Evolutionary conservation across 2,329 filamentous ascomycete genomes (phyloP), one percentile per base, ranked within the genome.

Genomic region (Sclerotinia nivalis): DNA sequence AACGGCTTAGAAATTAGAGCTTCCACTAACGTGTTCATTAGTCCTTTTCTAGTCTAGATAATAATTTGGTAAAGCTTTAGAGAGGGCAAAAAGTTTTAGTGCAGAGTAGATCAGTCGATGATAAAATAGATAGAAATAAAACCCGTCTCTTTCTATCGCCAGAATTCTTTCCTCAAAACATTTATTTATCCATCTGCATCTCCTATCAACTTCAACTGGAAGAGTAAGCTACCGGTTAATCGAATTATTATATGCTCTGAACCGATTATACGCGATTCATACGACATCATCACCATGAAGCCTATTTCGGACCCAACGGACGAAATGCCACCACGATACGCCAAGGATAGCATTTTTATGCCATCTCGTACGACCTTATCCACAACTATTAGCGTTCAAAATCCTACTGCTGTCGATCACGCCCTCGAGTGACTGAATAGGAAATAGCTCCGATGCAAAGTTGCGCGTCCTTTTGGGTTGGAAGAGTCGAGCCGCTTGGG

Each of bases 401-500:
- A 52, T 43, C 34, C 61, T 65, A 20, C 31, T 13, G n/a, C 9
- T 65, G 61, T 28, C n/a, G 61, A 65, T 65, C 61, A 68, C 37
- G n/a, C 25, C 37, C 66, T 37, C 34, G 18, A 64, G 5, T 9
- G 56, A 49, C 56, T 20, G 25, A 62, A 68, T 45, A 68, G 66
- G 66, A 12, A 50, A 54, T 31, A 68, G 2, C 15, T 31, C 66
- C 66, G 66, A 62, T 54, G 66, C 66, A 68, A 68, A 68, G 49
- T 64, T 62, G 66, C 66, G 66, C 66, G 66, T 43, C 56, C 66
- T 55, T 43, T 25, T 47, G 28, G 20, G 12, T 18, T 37, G 43
- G 66, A 66, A 66, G 52, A 66, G 20, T 68, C 66, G 66, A 68
- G 55, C 55, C 66, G 66, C 66, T 43, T 68, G 55, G 28, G 18